These are phyloP conservation scores for Globisporangium parvum DNA, from an alignment of 352 stramenopile genomes.

Conservation along the genomic window DNA sequence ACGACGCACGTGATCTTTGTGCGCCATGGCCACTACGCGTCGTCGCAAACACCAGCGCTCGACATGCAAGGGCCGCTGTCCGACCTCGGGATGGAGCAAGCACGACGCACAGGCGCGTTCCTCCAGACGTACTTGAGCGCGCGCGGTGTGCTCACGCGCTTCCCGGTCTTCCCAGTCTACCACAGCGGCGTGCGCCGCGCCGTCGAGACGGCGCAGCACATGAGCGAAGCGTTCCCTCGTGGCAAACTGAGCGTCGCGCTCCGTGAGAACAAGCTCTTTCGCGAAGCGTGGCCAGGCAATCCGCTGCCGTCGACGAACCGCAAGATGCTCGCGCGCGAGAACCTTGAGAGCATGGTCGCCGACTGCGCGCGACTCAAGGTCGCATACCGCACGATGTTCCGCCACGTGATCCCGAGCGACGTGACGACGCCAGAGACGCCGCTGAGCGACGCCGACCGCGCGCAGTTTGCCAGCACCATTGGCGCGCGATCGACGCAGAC, in stretches of 20 bases:
- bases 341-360: constrained; percentile 69
- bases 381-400: constrained; percentile 61
- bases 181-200: constrained; percentile 52
- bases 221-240: constrained; percentile 35
- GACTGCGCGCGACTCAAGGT: constrained; percentile 59
- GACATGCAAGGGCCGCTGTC: constrained; percentile 55
- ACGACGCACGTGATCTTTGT: constrained; percentile 68
- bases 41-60: constrained; percentile 34
- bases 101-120: constrained; percentile 39
- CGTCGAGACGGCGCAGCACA: constrained; percentile 40
- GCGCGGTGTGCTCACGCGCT: constrained; percentile 49
- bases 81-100: constrained; percentile 44
- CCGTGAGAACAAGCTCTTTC: constrained; percentile 61
- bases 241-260: constrained; percentile 25
- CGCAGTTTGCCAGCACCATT: constrained; percentile 23
- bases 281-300: constrained; percentile 61
- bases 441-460: constrained; percentile 24
- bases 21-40: constrained; percentile 59
- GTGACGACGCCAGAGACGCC: constrained; percentile 20
- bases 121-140: constrained; percentile 38
- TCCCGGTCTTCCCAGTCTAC: constrained; percentile 48
- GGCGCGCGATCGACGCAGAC: constrained; percentile 25
- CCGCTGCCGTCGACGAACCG: constrained; percentile 57
- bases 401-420: constrained; percentile 58
- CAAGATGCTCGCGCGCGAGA: constrained; percentile 56